Conservation (phyloP, 1,284 basidiomycete genomes). For the Naganishia liquefaciens region DNA sequence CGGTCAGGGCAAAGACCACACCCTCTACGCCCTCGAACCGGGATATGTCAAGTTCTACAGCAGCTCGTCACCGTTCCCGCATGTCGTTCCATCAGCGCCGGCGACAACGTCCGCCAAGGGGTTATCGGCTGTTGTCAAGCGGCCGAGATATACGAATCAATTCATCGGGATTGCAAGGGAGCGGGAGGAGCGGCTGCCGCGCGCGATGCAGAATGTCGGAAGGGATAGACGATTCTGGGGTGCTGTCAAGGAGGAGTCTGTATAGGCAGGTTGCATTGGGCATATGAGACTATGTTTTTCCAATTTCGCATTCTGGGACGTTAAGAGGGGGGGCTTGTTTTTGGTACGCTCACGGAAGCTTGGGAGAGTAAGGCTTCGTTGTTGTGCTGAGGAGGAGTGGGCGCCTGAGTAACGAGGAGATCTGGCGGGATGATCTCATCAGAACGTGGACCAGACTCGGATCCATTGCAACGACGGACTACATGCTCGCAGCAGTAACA, state of each 20-base stretch:
- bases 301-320: too few relatives aligned
- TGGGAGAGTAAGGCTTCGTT: too few relatives aligned
- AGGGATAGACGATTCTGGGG: slow-evolving; percentile 53
- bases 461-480: too few relatives aligned
- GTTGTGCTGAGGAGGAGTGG: too few relatives aligned
- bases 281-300: neutral
- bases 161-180: slow-evolving; percentile 79
- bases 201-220: slow-evolving; percentile 69
- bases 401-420: too few relatives aligned
- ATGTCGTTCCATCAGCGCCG: slow-evolving; percentile 54
- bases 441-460: neutral
- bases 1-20: slow-evolving; percentile 86
- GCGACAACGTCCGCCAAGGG: slow-evolving; percentile 61
- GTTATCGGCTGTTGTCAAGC: slow-evolving; percentile 52
- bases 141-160: slow-evolving; percentile 58
- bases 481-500: too few relatives aligned
- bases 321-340: too few relatives aligned
- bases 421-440: too few relatives aligned
- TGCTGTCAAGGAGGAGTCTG: slow-evolving; percentile 26
- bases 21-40: slow-evolving; percentile 80
- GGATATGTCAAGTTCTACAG: slow-evolving; percentile 89
- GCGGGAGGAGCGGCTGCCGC: slow-evolving; percentile 76
- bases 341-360: neutral
- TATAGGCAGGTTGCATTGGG: neutral
- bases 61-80: slow-evolving; percentile 48